Evolutionary conservation across 2,329 filamentous ascomycete species (phyloP), one percentile per base, ranked within the genome.

Genomic region (Myriangium duriaei): DNA sequence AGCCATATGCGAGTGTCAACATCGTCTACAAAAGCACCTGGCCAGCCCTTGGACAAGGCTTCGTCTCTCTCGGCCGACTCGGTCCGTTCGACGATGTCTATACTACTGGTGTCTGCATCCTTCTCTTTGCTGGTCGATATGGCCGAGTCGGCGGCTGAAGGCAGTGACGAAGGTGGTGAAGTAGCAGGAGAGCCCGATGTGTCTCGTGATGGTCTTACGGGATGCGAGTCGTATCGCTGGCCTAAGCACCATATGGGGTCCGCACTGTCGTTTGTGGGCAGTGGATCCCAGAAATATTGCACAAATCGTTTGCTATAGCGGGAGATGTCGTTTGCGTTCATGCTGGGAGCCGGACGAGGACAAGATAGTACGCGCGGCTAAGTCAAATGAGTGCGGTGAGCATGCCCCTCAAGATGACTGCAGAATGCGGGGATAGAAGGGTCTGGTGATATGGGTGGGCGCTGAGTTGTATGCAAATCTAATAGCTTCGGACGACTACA

Each of bases 1-100:
- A 98, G 83, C 88, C 91, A 96, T 57, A 95, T 75, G 44, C 76
- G 76, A 4, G 88, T 87, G 56, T 94, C 86, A 51, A 96, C 92
- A 58, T 98, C 91, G 43, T 86, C 81, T 21, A 96, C 65, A 52
- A 98, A 98, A 4, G 74, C 69, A 7, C 72, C 64, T 7, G 91
- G 91, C 91, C 91, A 98, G 42, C 80, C 78, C 42, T 63, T 59
- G 40, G 62, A 62, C 28, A 55, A 44, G 30, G 60, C 54, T 37
- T 58, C 54, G 11, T 56, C 55, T 26, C 57, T 52, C 3, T 39
- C 36, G 4, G 36, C 36, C 14, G 37, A 37, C 14, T 34, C 21
- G 12, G 16, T 39, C 26, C 39, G 39, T 13, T 35, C 39, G 26
- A 35, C 30, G 16, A 32, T 34, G 30, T 34, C 26, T 12, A 40